Conservation (phyloP, 192 early-diverging fungal species). For the Phycomyces nitens region DNA sequence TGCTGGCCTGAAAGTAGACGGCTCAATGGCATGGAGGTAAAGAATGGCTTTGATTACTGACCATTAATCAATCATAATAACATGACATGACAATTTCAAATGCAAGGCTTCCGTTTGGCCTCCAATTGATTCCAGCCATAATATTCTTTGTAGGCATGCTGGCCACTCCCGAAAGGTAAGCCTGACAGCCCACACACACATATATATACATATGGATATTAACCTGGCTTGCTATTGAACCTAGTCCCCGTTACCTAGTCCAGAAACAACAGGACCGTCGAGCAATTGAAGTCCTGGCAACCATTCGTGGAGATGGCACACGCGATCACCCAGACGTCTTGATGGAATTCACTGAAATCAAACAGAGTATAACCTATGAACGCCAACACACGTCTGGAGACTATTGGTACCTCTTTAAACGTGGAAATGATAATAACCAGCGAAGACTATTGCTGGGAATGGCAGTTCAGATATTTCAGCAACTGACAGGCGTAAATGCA, state of each 20-base stretch:
- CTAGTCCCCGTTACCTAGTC: slow-evolving; percentile 71
- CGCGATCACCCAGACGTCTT: slow-evolving; percentile 39
- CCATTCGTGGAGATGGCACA: slow-evolving; percentile 52
- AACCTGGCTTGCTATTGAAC: too few relatives aligned
- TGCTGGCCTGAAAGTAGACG: slow-evolving; percentile 13
- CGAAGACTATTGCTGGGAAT: slow-evolving; percentile 54
- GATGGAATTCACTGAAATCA: slow-evolving; percentile 58
- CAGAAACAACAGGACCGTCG: slow-evolving; percentile 49
- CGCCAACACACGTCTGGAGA: slow-evolving; percentile 43
- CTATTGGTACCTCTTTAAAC: slow-evolving; percentile 25
- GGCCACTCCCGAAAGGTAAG: slow-evolving; percentile 58
- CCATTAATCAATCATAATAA: too few relatives aligned
- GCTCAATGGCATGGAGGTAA: slow-evolving; percentile 26
- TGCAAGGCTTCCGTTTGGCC: slow-evolving; percentile 67
- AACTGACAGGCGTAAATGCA: slow-evolving; percentile 74
- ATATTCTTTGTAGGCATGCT: slow-evolving; percentile 62
- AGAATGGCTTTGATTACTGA: too few relatives aligned
- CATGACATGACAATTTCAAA: too few relatives aligned
- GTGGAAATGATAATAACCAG: slow-evolving; percentile 46
- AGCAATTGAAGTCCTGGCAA: slow-evolving; percentile 52
- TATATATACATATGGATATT: too few relatives aligned
- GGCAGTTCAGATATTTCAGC: slow-evolving; percentile 63
- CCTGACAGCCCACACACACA: too few relatives aligned
- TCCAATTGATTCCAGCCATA: slow-evolving; percentile 77
- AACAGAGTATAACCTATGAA: slow-evolving; percentile 51